Percentiles rank a stretch among this genome's conserved stretches.
phyloP scores from a whole-genome alignment of 164 flowering plant species.

The Cinnamomum micranthum region DNA sequence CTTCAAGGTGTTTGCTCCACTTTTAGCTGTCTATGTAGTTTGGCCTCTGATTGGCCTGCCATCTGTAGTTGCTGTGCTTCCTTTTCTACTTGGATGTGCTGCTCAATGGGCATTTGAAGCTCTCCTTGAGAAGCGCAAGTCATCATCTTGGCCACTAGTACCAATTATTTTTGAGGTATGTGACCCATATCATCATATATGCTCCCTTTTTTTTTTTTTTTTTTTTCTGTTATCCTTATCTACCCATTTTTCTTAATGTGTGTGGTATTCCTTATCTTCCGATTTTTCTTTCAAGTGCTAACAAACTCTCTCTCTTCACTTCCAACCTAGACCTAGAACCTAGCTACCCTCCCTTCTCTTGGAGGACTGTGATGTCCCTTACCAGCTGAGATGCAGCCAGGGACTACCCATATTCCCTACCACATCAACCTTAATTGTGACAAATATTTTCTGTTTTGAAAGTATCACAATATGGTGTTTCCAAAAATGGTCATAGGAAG shows the following conservation, averaged over 20 bases:
- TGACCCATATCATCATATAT: background rate
- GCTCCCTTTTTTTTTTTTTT: too few relatives aligned
- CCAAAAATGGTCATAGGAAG: background rate
- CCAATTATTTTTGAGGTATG: constrained; percentile 88
- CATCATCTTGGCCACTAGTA: constrained; percentile 86
- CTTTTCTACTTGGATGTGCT: constrained; percentile 61
- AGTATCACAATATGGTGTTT: background rate
- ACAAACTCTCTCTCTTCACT: too few relatives aligned
- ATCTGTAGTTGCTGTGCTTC: constrained; percentile 65
- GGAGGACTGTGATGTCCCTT: too few relatives aligned
- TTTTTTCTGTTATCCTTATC: too few relatives aligned
- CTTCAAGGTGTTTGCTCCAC: constrained; percentile 64
- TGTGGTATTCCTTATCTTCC: too few relatives aligned
- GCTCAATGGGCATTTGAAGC: constrained; percentile 65
- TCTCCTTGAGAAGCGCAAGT: constrained; percentile 37
- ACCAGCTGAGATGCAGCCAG: too few relatives aligned
- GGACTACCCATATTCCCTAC: background rate
- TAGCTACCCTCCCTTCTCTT: too few relatives aligned
- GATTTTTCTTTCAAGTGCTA: too few relatives aligned
- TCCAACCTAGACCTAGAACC: too few relatives aligned
- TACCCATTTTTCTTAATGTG: too few relatives aligned
- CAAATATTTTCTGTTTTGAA: too few relatives aligned
- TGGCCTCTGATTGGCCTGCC: constrained; percentile 69
- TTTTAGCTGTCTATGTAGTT: constrained; percentile 53
- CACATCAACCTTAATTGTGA: background rate